phyloP scores from a whole-genome alignment of 1,284 basidiomycete genomes.

The Retiboletus flavoniger region DNA sequence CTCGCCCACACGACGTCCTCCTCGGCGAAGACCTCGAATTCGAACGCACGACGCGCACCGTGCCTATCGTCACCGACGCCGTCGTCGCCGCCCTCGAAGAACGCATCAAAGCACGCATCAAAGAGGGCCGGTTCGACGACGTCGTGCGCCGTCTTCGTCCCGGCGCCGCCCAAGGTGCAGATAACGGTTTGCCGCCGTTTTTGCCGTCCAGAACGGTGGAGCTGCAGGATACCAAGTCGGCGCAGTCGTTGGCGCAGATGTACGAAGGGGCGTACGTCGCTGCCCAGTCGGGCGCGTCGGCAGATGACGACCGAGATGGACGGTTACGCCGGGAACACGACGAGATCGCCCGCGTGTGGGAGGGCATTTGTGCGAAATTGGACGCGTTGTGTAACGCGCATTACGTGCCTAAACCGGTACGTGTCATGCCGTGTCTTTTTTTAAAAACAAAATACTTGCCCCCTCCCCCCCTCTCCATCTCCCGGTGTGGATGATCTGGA shows the following conservation, averaged over 20 bases:
- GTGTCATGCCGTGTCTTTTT: no score
- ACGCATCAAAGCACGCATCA: slow-evolving; percentile 87
- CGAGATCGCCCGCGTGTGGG: slow-evolving; percentile 82
- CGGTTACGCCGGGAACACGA: slow-evolving; percentile 88
- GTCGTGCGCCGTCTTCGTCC: slow-evolving; percentile 78
- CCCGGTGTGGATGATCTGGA: background rate
- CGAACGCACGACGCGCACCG: slow-evolving; percentile 83
- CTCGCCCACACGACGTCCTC: slow-evolving; percentile 88
- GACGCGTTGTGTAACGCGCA: slow-evolving; percentile 95
- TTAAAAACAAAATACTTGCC: no score
- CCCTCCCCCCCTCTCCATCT: background rate
- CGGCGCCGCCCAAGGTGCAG: slow-evolving; percentile 35
- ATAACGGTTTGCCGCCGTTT: slow-evolving; percentile 66
- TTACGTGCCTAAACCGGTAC: slow-evolving; percentile 91
- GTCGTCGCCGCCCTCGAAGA: slow-evolving; percentile 83
- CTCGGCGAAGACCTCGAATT: slow-evolving; percentile 96
- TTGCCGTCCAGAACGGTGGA: slow-evolving; percentile 89
- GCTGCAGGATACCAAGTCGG: slow-evolving; percentile 84
- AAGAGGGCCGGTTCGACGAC: slow-evolving; percentile 89
- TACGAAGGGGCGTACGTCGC: slow-evolving; percentile 93
- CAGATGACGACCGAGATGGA: slow-evolving; percentile 77
- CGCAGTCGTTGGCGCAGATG: slow-evolving; percentile 90
- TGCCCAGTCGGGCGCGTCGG: slow-evolving; percentile 51
- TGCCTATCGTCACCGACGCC: slow-evolving; percentile 91
- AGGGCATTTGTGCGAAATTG: slow-evolving; percentile 83